Conservation (phyloP, 1,139 yeast genomes). For the Hansenula lynferdii region DNA sequence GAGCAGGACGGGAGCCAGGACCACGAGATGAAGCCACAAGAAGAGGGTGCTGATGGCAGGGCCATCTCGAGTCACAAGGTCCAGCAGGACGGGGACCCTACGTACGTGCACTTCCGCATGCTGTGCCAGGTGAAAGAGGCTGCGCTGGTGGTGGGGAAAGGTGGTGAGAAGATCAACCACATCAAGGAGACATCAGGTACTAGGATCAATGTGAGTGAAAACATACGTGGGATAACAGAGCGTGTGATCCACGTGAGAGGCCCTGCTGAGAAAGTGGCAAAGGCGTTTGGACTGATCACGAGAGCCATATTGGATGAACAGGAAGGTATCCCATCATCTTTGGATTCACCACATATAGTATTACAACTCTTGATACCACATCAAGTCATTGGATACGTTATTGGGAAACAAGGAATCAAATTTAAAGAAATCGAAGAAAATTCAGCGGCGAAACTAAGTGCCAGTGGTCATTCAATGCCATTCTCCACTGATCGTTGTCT, state of each 20-base stretch:
- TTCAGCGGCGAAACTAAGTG: slow-evolving; percentile 75
- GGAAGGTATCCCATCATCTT: slow-evolving; percentile 56
- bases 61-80: slow-evolving; percentile 25
- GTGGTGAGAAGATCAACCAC: slow-evolving; percentile 66
- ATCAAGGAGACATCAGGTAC: slow-evolving; percentile 64
- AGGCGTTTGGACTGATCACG: slow-evolving; percentile 73
- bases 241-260: slow-evolving; percentile 77
- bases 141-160: slow-evolving; percentile 68
- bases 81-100: slow-evolving; percentile 43
- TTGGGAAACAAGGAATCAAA: slow-evolving; percentile 73
- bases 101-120: slow-evolving; percentile 66
- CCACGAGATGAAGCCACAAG: slow-evolving; percentile 2
- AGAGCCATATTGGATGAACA: slow-evolving; percentile 67
- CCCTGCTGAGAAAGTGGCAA: slow-evolving; percentile 73
- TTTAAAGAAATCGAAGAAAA: slow-evolving; percentile 80
- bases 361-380: slow-evolving; percentile 72
- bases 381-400: slow-evolving; percentile 74
- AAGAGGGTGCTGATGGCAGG: not conserved
- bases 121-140: slow-evolving; percentile 78
- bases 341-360: slow-evolving; percentile 49
- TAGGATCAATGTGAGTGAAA: slow-evolving; percentile 73
- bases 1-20: slow-evolving; percentile 10
- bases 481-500: slow-evolving; percentile 77
- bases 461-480: slow-evolving; percentile 73
- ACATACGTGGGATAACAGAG: slow-evolving; percentile 68